Base-by-base conservation (phyloP, 1,284 basidiomycete species). In the Melampsora americana region DNA sequence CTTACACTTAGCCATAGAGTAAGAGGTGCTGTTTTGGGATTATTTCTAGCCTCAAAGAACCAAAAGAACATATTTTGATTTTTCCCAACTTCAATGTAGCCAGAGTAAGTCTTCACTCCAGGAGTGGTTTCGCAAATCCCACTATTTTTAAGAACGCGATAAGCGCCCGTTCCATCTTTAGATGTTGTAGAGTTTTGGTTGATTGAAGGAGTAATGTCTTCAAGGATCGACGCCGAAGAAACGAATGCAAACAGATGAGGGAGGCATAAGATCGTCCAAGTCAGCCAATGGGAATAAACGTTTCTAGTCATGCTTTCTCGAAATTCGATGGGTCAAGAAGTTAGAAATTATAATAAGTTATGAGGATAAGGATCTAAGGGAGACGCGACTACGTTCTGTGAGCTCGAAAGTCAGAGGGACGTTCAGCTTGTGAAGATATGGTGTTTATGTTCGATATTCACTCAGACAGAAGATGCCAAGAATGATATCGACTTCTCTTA, bases 121-220 rank as follows among this genome's bases (percentile, higher is more conserved):
- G 88, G 86, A 0, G 89, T 89, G 5, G 87, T 89, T 82, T 91
- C 90, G 80, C 90, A 91, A 5, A 90, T 85, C 0, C 89, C 89
- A 5, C 88, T 89, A 79, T 90, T 50, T 26, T 46, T 66, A 0
- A 64, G 42, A 46, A 76, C 28, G 26, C 74, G 74, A 35, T 76
- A 69, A 14, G 66, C n/a, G 18, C 60, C 74, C 5, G 53, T n/a
- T n/a, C 1, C 11, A 20, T 56, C 18, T 2, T 9, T n/a, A 9
- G 23, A 28, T n/a, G 6, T 56, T 11, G 53, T n/a, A 56, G 53
- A 56, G 53, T 56, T 56, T n/a, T 56, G 9, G 28, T 14, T 28
- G 53, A 56, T 56, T 23, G 53, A 56, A 56, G 53, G 53, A 7
- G 53, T 56, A 1, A 56, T 16, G 18, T 56, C 53, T 11, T 28